Base-by-base conservation (phyloP, 768 basidiomycete species). In the Leccinum subtestaceum region DNA sequence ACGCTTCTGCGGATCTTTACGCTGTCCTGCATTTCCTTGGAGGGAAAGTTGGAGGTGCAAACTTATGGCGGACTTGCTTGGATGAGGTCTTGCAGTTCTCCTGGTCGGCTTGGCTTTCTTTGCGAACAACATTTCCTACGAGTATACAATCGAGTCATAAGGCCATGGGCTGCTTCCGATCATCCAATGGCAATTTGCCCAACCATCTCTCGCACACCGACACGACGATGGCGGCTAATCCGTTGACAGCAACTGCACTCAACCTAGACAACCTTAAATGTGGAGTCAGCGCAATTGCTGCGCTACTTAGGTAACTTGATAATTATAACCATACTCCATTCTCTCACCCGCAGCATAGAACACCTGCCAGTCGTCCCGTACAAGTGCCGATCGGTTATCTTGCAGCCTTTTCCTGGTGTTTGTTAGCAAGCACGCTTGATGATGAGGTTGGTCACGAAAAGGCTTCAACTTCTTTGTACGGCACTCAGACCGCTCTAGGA, bases 21-120 rank as follows among this genome's bases (percentile, higher is more conserved):
- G 74, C 85, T 3, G 73, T 78, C 23, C 77, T 94, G 5, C 87
- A 87, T 70, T 73, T 83, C 29, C 86, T 88, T 0, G 90, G 90
- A 21, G 92, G 93, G 8, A 94, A 92, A 72, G 85, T 90, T 9
- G 89, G 87, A 25, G 85, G 86, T 15, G 78, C 84, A 11, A 82
- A 77, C 53, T 65, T 88, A 5, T 94, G 92, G 92, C 80, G 86
- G 62, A 91, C 88, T 65, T 84, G 84, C 15, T 59, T 93, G 25
- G 89, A 92, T 52, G 87, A 87, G 29, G 84, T 86, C 2, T 59
- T 93, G 52, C 75, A 74, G 0, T 84, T 87, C 65, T 84, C 82
- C n/a, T 87, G 84, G 84, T 78, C 76, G 58, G 81, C 88, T 2
- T 83, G 90, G 67, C 60, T 74, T 27, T 71, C 77, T 6, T 60